phyloP scores from a whole-genome alignment of 2,329 filamentous ascomycete species.

The Fusarium sarcochroum region DNA sequence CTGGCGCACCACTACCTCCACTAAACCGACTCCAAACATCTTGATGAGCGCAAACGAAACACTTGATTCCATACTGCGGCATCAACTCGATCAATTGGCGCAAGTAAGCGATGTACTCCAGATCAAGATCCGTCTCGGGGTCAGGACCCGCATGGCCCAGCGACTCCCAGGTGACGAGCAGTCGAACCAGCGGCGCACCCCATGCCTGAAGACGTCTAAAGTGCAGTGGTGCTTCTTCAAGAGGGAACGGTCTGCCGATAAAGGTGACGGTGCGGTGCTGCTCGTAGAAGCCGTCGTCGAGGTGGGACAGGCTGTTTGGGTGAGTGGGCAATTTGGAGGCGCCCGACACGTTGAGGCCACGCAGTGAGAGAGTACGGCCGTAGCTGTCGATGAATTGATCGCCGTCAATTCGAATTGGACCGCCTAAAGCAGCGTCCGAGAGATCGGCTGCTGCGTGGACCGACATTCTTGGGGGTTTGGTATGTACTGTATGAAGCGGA shows the following conservation, averaged over 20 bases:
- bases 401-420: constrained; percentile 49
- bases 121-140: constrained; percentile 52
- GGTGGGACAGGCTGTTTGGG: constrained; percentile 56
- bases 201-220: constrained; percentile 56
- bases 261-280: constrained; percentile 58
- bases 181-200: constrained; percentile 56
- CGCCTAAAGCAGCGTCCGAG: constrained; percentile 54
- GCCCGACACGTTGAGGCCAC: constrained; percentile 60
- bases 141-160: constrained; percentile 54
- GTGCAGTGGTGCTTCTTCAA: constrained; percentile 57
- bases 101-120: constrained; percentile 58
- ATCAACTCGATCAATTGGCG: constrained; percentile 55
- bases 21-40: constrained; percentile 61
- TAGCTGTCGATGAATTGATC: constrained; percentile 54
- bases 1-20: constrained; percentile 58
- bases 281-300: constrained; percentile 58
- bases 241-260: constrained; percentile 55
- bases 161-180: constrained; percentile 61
- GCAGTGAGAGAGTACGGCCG: constrained; percentile 56
- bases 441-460: constrained; percentile 52
- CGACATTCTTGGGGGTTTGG: constrained; percentile 28
- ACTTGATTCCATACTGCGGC: constrained; percentile 56
- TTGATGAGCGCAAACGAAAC: constrained; percentile 60
- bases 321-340: constrained; percentile 57
- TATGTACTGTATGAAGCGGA: constrained; percentile 25